Conservation (phyloP, 2,329 filamentous ascomycete species). For the Pseudogymnoascus sp. region DNA sequence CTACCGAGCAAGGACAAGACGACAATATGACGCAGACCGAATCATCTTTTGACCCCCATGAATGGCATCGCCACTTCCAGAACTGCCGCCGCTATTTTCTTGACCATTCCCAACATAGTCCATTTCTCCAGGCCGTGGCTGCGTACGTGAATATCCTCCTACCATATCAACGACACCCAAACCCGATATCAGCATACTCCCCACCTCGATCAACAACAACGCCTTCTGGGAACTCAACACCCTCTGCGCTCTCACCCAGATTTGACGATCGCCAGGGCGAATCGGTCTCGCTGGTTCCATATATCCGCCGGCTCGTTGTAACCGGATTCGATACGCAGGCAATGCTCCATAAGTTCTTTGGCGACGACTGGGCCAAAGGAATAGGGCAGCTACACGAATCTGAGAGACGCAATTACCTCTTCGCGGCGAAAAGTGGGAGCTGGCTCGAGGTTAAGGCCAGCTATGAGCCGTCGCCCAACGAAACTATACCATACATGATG, state of each 20-base stretch:
- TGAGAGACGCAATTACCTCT: constrained; percentile 89
- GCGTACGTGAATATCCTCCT: constrained; percentile 87
- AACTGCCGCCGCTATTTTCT: constrained; percentile 87
- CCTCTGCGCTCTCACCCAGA: constrained; percentile 23
- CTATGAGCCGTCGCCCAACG: constrained; percentile 79
- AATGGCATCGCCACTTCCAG: constrained; percentile 88
- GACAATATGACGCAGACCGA: constrained; percentile 6
- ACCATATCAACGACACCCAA: constrained; percentile 64
- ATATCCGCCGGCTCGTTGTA: constrained; percentile 80
- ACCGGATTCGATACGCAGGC: constrained; percentile 83
- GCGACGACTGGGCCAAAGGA: constrained; percentile 80
- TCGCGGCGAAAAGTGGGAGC: constrained; percentile 84
- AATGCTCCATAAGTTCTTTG: constrained; percentile 92
- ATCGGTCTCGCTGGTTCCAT: constrained; percentile 69
- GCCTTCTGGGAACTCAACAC: constrained; percentile 18
- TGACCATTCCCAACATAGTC: constrained; percentile 79
- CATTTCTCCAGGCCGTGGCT: constrained; percentile 76
- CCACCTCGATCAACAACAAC: constrained; percentile 28
- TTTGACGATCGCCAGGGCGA: constrained; percentile 16
- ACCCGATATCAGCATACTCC: constrained; percentile 36
- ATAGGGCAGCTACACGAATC: constrained; percentile 78
- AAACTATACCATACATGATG: constrained; percentile 79
- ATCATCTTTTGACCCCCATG: constrained; percentile 65
- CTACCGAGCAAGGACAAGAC: background rate
- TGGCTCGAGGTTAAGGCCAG: constrained; percentile 85